These are phyloP conservation scores for Limtongia smithiae DNA, from an alignment of 805 yeast species.

Conservation along the genomic window DNA sequence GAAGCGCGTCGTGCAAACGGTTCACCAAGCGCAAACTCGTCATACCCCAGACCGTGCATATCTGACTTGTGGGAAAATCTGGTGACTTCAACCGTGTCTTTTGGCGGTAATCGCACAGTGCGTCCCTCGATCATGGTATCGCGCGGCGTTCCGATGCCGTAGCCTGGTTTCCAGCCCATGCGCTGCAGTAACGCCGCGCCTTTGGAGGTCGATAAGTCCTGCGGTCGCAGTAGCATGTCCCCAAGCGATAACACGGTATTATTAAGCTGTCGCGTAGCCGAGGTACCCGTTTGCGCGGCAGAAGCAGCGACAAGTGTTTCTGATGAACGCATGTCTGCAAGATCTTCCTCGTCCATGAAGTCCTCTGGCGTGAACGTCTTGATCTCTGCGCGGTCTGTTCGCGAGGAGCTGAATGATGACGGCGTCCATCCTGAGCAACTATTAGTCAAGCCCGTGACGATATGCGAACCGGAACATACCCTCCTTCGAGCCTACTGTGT, in stretches of 20 bases:
- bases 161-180: slow-evolving; percentile 80
- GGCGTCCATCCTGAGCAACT: slow-evolving; percentile 37
- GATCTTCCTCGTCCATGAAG: slow-evolving; percentile 39
- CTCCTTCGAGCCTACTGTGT: slow-evolving; percentile 38
- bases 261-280: not conserved
- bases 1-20: not conserved
- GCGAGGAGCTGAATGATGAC: slow-evolving; percentile 29
- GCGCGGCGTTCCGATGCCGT: slow-evolving; percentile 71
- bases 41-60: slow-evolving; percentile 30
- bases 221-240: not conserved
- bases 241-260: too few relatives aligned
- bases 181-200: slow-evolving; percentile 68
- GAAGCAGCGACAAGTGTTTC: slow-evolving; percentile 22
- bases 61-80: not conserved
- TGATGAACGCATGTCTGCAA: slow-evolving; percentile 27
- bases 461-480: too few relatives aligned
- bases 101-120: slow-evolving; percentile 27
- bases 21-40: slow-evolving; percentile 3
- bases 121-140: slow-evolving; percentile 49
- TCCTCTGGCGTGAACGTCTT: slow-evolving; percentile 31
- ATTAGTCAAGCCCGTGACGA: too few relatives aligned
- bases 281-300: too few relatives aligned
- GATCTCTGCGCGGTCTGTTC: slow-evolving; percentile 16
- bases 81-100: not conserved
- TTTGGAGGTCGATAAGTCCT: slow-evolving; percentile 46